Percentiles rank a stretch among this genome's conserved stretches.
Evolutionary conservation across 441 rosid genomes (phyloP).

Genomic region (Melastoma candidum): DNA sequence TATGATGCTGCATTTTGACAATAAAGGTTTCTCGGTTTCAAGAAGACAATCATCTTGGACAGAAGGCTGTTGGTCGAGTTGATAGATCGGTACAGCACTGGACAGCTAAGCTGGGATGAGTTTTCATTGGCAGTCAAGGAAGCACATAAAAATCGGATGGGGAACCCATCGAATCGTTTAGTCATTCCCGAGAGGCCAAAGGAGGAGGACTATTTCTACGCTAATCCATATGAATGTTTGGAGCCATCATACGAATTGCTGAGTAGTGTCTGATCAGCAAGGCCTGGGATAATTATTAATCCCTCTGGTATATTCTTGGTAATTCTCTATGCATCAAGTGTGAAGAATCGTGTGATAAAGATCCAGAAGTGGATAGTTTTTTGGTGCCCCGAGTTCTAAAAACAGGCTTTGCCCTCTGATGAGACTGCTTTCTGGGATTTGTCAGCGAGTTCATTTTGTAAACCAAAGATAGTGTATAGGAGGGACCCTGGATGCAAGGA

Average conservation of each 20-base stretch:
- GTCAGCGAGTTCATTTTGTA: too few relatives aligned
- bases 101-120: slow-evolving; percentile 50
- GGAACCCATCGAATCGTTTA: slow-evolving; percentile 43
- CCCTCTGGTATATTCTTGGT: too few relatives aligned
- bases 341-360: too few relatives aligned
- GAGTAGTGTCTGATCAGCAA: slow-evolving; percentile 29
- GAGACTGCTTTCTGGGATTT: too few relatives aligned
- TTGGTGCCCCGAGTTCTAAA: too few relatives aligned
- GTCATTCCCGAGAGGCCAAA: slow-evolving; percentile 51
- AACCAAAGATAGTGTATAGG: too few relatives aligned
- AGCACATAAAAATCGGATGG: slow-evolving; percentile 45
- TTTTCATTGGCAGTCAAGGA: slow-evolving; percentile 47
- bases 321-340: too few relatives aligned
- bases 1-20: not conserved
- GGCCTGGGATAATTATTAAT: too few relatives aligned
- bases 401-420: too few relatives aligned
- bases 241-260: slow-evolving; percentile 60
- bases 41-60: slow-evolving; percentile 50
- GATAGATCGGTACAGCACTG: slow-evolving; percentile 41
- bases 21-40: slow-evolving; percentile 63
- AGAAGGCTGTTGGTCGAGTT: slow-evolving; percentile 44
- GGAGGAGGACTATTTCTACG: slow-evolving; percentile 68
- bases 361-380: too few relatives aligned
- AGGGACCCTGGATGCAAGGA: too few relatives aligned
- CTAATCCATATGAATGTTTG: slow-evolving; percentile 66